Percentiles rank a stretch among this genome's conserved stretches.
phyloP scores from a whole-genome alignment of 2,329 filamentous ascomycete species.

The Aspergillus eucalypticola region DNA sequence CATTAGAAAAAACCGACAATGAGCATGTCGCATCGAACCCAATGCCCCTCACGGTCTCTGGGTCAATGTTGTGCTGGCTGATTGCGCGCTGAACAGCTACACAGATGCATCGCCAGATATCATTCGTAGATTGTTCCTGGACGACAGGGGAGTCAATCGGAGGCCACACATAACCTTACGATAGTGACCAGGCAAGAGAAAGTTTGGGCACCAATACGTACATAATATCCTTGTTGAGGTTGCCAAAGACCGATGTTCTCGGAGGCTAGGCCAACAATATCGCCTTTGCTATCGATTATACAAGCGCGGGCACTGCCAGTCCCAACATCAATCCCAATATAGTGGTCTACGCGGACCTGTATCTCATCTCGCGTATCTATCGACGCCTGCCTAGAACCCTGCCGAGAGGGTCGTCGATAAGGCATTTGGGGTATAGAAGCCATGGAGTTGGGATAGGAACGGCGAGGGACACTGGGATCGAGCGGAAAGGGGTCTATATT shows the following conservation, averaged over 20 bases:
- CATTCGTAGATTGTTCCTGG: slow-evolving; percentile 93
- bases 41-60: slow-evolving; percentile 77
- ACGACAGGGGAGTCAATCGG: slow-evolving; percentile 22
- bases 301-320: slow-evolving; percentile 94
- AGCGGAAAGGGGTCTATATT: background rate
- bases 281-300: slow-evolving; percentile 87
- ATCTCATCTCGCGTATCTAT: slow-evolving; percentile 58
- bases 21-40: slow-evolving; percentile 99
- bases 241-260: slow-evolving; percentile 81
- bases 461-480: background rate
- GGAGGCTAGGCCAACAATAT: slow-evolving; percentile 73
- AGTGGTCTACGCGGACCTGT: slow-evolving; percentile 59
- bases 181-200: background rate
- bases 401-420: slow-evolving; percentile 34
- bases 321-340: slow-evolving; percentile 91
- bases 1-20: slow-evolving; percentile 81
- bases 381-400: slow-evolving; percentile 40
- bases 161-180: slow-evolving; percentile 3
- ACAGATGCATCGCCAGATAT: slow-evolving; percentile 97
- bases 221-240: slow-evolving; percentile 73
- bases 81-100: slow-evolving; percentile 81
- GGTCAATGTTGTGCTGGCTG: slow-evolving; percentile 75
- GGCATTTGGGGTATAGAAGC: slow-evolving; percentile 28
- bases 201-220: slow-evolving; percentile 38
- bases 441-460: slow-evolving; percentile 26